Evolutionary conservation across 2,329 filamentous ascomycete species (phyloP).

Genomic region (Tolypocladium cylindrosporum): DNA sequence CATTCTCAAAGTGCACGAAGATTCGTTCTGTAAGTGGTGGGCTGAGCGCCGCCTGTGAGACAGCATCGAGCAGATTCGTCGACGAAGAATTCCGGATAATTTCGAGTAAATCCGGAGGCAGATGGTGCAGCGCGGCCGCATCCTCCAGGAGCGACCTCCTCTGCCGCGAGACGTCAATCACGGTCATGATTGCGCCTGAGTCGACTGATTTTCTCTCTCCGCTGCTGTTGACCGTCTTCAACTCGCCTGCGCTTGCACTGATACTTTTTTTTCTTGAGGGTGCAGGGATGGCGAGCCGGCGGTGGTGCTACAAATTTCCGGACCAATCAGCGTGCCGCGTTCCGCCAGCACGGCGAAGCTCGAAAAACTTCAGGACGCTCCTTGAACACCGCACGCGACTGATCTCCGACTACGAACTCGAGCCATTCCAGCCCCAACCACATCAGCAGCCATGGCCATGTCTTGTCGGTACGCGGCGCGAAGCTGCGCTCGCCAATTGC

Average conservation of each 20-base stretch:
- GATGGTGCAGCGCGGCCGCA: constrained; percentile 40
- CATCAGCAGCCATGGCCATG: constrained; percentile 43
- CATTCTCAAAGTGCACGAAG: constrained; percentile 62
- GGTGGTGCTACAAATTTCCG: constrained; percentile 25
- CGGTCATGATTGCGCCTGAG: constrained; percentile 37
- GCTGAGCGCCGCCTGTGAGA: constrained; percentile 60
- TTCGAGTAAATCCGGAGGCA: constrained; percentile 62
- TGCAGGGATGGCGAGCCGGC: constrained; percentile 15
- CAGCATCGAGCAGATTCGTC: constrained; percentile 58
- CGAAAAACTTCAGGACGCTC: constrained; percentile 31
- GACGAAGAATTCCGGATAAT: constrained; percentile 55
- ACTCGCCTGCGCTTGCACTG: constrained; percentile 9
- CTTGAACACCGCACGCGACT: constrained; percentile 12
- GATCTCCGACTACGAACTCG: neutral
- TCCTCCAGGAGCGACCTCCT: constrained; percentile 47
- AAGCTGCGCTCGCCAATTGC: constrained; percentile 54
- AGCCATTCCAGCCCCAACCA: constrained; percentile 11
- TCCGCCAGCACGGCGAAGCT: constrained; percentile 17
- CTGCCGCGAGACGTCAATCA: constrained; percentile 44
- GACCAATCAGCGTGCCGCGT: constrained; percentile 19
- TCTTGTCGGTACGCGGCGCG: constrained; percentile 54
- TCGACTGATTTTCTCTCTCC: constrained; percentile 13
- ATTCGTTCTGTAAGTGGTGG: constrained; percentile 61
- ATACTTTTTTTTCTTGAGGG: constrained; percentile 22
- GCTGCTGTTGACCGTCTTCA: constrained; percentile 12